These are phyloP conservation scores for Botrytis elliptica DNA, from an alignment of 2,329 filamentous ascomycete genomes.

Conservation along the genomic window DNA sequence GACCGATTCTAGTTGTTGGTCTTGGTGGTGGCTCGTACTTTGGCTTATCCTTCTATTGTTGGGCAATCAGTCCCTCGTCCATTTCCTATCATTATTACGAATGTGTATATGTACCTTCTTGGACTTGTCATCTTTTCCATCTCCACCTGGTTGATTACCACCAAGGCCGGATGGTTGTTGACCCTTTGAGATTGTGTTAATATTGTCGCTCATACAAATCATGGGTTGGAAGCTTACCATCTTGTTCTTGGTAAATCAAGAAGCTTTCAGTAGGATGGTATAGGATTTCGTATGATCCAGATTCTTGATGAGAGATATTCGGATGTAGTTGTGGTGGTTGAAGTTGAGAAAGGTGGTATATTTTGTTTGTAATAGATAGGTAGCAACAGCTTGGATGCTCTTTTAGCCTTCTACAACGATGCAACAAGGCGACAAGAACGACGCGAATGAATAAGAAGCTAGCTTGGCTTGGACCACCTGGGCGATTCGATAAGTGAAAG, in stretches of 20 bases:
- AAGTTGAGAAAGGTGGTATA: constrained; percentile 20
- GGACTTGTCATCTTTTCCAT: constrained; percentile 82
- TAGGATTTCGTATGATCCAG: background rate
- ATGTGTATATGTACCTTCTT: constrained; percentile 69
- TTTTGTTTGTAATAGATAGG: constrained; percentile 29
- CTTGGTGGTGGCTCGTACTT: constrained; percentile 99
- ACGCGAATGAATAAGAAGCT: constrained; percentile 18
- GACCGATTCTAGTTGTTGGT: constrained; percentile 92
- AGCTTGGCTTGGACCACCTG: constrained; percentile 7
- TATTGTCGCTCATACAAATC: constrained; percentile 23
- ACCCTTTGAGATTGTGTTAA: constrained; percentile 34
- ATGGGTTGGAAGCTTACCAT: constrained; percentile 35
- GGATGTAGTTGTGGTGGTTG: constrained; percentile 30
- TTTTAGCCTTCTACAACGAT: constrained; percentile 22
- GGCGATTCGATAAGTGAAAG: background rate
- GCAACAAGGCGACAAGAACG: constrained; percentile 22
- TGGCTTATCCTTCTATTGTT: constrained; percentile 89
- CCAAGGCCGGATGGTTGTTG: constrained; percentile 46
- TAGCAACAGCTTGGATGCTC: constrained; percentile 27
- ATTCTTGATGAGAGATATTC: constrained; percentile 20
- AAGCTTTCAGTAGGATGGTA: constrained; percentile 4
- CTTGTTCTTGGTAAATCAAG: constrained; percentile 26
- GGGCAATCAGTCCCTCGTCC: constrained; percentile 26
- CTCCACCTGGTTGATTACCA: constrained; percentile 58
- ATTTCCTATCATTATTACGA: background rate